phyloP scores from a whole-genome alignment of 2,329 filamentous ascomycete species.

The Arthrobotrys entomopaga region DNA sequence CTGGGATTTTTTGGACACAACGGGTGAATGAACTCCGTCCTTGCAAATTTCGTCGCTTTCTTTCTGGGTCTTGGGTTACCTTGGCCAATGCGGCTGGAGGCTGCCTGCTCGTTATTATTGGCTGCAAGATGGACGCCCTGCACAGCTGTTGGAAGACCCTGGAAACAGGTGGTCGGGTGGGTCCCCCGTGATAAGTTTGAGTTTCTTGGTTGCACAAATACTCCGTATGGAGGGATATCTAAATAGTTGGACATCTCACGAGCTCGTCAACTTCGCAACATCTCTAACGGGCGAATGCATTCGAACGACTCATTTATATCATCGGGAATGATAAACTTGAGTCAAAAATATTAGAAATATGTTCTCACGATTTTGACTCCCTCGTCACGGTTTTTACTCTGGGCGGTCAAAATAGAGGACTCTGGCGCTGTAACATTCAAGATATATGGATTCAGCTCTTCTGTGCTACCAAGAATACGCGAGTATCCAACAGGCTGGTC shows the following conservation, averaged over 20 bases:
- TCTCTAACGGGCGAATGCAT: too few relatives aligned
- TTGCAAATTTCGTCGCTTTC: constrained; percentile 1
- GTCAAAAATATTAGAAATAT: too few relatives aligned
- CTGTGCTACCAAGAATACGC: not conserved
- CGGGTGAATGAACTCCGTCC: constrained; percentile 7
- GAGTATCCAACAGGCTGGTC: too few relatives aligned
- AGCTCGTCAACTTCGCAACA: too few relatives aligned
- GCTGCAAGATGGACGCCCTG: constrained; percentile 13
- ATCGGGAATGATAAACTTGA: too few relatives aligned
- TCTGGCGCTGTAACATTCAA: constrained; percentile 8
- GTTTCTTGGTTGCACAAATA: too few relatives aligned
- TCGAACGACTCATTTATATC: too few relatives aligned
- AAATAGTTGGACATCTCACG: too few relatives aligned
- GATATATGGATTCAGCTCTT: not conserved
- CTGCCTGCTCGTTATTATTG: constrained; percentile 23
- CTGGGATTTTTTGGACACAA: constrained; percentile 28
- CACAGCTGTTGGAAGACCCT: not conserved
- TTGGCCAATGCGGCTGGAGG: constrained; percentile 1
- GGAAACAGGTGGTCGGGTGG: not conserved
- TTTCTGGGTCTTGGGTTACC: constrained; percentile 1
- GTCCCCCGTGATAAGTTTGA: not conserved
- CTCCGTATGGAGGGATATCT: too few relatives aligned
- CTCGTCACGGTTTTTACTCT: not conserved
- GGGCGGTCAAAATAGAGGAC: not conserved
- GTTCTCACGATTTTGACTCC: too few relatives aligned